Evolutionary conservation across 495 filamentous ascomycete species (phyloP).

Genomic region (Thozetella sp.): DNA sequence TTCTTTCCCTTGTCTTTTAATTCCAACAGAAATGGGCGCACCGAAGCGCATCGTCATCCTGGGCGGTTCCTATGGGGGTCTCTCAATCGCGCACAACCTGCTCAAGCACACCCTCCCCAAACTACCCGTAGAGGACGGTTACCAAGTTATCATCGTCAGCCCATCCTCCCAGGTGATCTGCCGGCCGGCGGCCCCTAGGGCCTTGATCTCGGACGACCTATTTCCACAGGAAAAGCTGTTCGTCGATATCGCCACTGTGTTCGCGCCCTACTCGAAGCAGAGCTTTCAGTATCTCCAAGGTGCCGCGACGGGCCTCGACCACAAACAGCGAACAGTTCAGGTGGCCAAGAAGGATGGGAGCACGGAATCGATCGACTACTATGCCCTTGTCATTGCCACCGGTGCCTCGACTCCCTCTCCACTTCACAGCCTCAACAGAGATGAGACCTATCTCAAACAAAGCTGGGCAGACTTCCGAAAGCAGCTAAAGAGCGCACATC

Average conservation of each 20-base stretch:
- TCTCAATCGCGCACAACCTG: slow-evolving; percentile 52
- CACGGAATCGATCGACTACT: too few species aligned
- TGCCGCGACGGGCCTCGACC: slow-evolving; percentile 48
- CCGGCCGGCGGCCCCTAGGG: slow-evolving; percentile 48
- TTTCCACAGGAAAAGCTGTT: slow-evolving; percentile 52
- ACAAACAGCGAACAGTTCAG: slow-evolving; percentile 36
- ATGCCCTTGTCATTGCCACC: slow-evolving; percentile 38
- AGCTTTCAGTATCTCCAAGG: slow-evolving; percentile 60
- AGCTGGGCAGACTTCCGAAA: slow-evolving; percentile 37
- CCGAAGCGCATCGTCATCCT: slow-evolving; percentile 54
- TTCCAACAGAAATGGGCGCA: too few species aligned
- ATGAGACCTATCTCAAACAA: slow-evolving; percentile 14
- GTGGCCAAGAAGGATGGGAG: too few species aligned
- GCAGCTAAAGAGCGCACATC: slow-evolving; percentile 45
- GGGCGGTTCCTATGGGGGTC: slow-evolving; percentile 53
- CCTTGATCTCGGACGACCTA: slow-evolving; percentile 42
- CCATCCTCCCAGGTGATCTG: slow-evolving; percentile 42
- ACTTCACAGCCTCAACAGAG: slow-evolving; percentile 31
- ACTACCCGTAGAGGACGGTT: slow-evolving; percentile 25
- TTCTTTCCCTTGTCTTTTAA: too few species aligned
- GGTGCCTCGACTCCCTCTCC: slow-evolving; percentile 50
- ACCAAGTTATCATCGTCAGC: slow-evolving; percentile 43
- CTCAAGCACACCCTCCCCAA: slow-evolving; percentile 52
- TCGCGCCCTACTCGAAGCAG: slow-evolving; percentile 38
- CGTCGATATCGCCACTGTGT: slow-evolving; percentile 34